phyloP scores from a whole-genome alignment of 768 basidiomycete genomes.

The Lyophyllum semitale region DNA sequence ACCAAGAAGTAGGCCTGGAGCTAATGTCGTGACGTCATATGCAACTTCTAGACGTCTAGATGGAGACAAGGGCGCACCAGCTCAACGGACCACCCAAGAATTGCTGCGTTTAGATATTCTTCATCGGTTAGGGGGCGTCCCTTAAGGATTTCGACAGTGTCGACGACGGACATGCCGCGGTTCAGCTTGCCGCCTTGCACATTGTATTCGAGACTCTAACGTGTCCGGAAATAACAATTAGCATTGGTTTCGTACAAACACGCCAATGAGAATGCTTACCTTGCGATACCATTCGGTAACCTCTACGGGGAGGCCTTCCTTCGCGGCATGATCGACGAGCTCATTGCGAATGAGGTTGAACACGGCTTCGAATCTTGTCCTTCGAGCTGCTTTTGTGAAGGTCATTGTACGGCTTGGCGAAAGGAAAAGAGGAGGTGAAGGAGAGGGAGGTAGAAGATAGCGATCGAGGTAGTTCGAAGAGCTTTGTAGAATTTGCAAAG shows the following conservation, averaged over 20 bases:
- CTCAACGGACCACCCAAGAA: slow-evolving; percentile 95
- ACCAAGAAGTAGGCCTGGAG: slow-evolving; percentile 98
- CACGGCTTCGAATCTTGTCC: slow-evolving; percentile 68
- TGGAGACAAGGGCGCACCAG: slow-evolving; percentile 52
- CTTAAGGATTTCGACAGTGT: slow-evolving; percentile 86
- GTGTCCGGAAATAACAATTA: neutral
- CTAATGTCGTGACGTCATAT: slow-evolving; percentile 36
- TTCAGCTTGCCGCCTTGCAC: slow-evolving; percentile 95
- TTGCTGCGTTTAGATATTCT: slow-evolving; percentile 86
- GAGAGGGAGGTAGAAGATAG: neutral
- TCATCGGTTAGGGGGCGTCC: slow-evolving; percentile 69
- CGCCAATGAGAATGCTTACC: slow-evolving; percentile 46
- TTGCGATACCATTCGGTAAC: slow-evolving; percentile 82
- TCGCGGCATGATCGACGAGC: slow-evolving; percentile 65
- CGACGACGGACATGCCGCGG: slow-evolving; percentile 91
- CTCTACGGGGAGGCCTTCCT: slow-evolving; percentile 78
- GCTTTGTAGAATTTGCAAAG: neutral
- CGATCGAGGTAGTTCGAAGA: neutral
- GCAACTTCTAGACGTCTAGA: neutral
- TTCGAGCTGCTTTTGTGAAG: slow-evolving; percentile 27
- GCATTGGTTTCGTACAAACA: neutral
- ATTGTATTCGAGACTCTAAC: slow-evolving; percentile 86
- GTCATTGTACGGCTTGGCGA: slow-evolving; percentile 6
- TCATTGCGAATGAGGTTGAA: slow-evolving; percentile 76
- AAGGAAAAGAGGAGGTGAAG: neutral